Percentiles rank a stretch among this genome's conserved stretches.
Conservation (phyloP, 1,284 basidiomycete genomes). For the Apiotrichum porosum region DNA sequence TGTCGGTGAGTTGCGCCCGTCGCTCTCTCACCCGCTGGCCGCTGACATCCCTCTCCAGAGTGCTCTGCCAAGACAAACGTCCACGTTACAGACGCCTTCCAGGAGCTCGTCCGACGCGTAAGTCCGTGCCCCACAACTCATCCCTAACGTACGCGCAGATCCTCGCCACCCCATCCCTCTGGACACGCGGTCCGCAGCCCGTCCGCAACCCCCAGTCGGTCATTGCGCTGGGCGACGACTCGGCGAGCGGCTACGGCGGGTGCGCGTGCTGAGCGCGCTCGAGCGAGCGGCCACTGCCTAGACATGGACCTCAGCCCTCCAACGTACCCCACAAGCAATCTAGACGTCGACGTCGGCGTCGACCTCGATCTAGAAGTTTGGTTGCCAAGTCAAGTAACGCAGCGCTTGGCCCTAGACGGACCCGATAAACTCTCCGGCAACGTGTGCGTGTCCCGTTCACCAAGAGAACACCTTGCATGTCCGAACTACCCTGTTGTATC, state of each 20-base stretch:
- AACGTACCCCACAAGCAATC: too few species aligned
- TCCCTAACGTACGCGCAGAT: constrained; percentile 32
- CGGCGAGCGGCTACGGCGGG: constrained; percentile 8
- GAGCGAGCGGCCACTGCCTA: too few species aligned
- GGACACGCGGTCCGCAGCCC: constrained; percentile 22
- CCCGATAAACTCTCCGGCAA: too few species aligned
- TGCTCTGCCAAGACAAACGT: constrained; percentile 75
- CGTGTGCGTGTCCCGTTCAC: too few species aligned
- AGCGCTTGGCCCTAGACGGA: too few species aligned
- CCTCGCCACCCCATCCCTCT: constrained; percentile 46
- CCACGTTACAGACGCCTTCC: constrained; percentile 73
- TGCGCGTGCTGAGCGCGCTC: constrained; percentile 18
- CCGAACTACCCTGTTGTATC: too few species aligned
- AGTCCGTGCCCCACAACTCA: constrained; percentile 5
- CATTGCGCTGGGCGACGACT: constrained; percentile 13
- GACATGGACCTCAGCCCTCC: too few species aligned
- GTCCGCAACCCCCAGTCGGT: constrained; percentile 8
- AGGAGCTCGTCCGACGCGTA: constrained; percentile 66
- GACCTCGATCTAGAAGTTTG: too few species aligned
- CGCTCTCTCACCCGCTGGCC: too few species aligned
- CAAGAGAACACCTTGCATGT: too few species aligned
- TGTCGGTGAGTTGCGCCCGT: constrained; percentile 72
- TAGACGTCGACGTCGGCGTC: too few species aligned
- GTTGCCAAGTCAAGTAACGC: too few species aligned
- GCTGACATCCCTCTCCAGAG: constrained; percentile 34